phyloP scores from a whole-genome alignment of 768 basidiomycete genomes.

The Cyathus striatus region DNA sequence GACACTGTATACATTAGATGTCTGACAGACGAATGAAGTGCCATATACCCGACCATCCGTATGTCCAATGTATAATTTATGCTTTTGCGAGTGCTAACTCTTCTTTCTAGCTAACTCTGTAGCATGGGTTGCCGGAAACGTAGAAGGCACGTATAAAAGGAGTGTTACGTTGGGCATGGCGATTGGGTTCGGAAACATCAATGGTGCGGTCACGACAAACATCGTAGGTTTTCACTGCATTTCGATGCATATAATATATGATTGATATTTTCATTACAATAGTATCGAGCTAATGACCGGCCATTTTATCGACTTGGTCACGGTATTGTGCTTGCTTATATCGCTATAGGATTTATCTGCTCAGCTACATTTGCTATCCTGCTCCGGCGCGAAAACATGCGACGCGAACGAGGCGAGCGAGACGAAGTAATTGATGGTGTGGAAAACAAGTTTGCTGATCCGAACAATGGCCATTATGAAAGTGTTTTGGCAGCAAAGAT shows the following conservation, averaged over 20 bases:
- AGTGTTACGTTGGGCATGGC: constrained; percentile 66
- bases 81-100: neutral
- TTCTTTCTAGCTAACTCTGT: constrained; percentile 13
- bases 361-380: constrained; percentile 41
- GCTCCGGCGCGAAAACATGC: constrained; percentile 54
- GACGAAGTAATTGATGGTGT: constrained; percentile 58
- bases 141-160: constrained; percentile 73
- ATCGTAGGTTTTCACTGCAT: constrained; percentile 37
- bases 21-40: constrained; percentile 29
- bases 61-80: constrained; percentile 13
- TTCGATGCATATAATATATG: neutral
- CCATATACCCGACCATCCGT: constrained; percentile 51
- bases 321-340: constrained; percentile 65
- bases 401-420: constrained; percentile 60
- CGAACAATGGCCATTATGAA: constrained; percentile 48
- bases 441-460: constrained; percentile 36
- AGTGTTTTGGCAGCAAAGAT: constrained; percentile 52
- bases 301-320: constrained; percentile 73
- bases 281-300: constrained; percentile 61
- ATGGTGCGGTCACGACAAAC: constrained; percentile 64
- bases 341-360: constrained; percentile 56
- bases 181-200: constrained; percentile 64
- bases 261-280: neutral
- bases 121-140: constrained; percentile 69
- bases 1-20: too few species aligned